phyloP scores from a whole-genome alignment of 2,329 filamentous ascomycete genomes.

The Tolypocladium ovalisporum region DNA sequence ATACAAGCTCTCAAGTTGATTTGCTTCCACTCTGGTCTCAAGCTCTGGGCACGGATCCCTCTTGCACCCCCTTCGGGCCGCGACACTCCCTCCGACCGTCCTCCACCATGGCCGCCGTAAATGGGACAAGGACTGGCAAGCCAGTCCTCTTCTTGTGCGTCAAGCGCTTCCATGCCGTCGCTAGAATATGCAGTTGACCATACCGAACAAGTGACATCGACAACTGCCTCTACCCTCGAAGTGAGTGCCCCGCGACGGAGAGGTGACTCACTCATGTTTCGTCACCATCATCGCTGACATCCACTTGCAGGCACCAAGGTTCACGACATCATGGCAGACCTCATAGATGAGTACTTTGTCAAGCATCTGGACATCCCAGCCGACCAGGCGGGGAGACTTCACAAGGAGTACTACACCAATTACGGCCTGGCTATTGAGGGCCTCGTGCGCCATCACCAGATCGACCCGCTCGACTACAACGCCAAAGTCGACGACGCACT shows the following conservation, averaged over 20 bases:
- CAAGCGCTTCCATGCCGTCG: background rate
- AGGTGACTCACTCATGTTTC: background rate
- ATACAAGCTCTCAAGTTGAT: background rate
- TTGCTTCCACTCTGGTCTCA: background rate
- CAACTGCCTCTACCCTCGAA: slow-evolving; percentile 91
- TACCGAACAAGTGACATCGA: slow-evolving; percentile 76
- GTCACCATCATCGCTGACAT: background rate
- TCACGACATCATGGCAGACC: slow-evolving; percentile 74
- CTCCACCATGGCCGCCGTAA: slow-evolving; percentile 20
- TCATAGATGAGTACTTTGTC: slow-evolving; percentile 59
- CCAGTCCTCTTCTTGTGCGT: slow-evolving; percentile 34
- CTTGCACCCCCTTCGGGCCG: background rate
- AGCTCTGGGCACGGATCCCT: background rate
- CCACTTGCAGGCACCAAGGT: slow-evolving; percentile 56
- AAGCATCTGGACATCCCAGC: slow-evolving; percentile 62
- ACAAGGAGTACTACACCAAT: slow-evolving; percentile 86
- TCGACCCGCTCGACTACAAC: slow-evolving; percentile 93
- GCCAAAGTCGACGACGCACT: slow-evolving; percentile 88
- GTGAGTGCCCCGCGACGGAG: slow-evolving; percentile 32
- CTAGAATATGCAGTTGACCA: background rate
- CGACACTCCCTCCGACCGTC: background rate
- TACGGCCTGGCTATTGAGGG: slow-evolving; percentile 98
- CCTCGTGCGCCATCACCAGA: slow-evolving; percentile 84
- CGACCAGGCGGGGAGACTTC: slow-evolving; percentile 75
- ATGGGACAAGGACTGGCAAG: slow-evolving; percentile 20